Evolutionary conservation across 2,329 filamentous ascomycete genomes (phyloP).

Genomic region (Ceratocystis eucalypticola): DNA sequence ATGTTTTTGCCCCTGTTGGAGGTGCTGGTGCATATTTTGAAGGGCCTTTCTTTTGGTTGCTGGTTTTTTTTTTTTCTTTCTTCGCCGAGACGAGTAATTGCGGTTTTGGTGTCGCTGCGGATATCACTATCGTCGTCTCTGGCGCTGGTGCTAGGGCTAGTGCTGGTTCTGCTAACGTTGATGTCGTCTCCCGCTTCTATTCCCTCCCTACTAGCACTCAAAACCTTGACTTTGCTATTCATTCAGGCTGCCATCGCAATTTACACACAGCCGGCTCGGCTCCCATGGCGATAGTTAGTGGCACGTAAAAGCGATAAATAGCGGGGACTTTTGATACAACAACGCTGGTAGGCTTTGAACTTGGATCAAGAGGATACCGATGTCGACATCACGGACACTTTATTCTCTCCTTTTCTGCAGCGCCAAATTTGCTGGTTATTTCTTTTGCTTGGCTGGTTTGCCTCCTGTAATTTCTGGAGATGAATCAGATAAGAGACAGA

Average conservation of each 20-base stretch:
- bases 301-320: neutral
- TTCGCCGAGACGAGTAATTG: neutral
- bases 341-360: neutral
- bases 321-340: neutral
- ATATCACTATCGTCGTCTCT: neutral
- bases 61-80: neutral
- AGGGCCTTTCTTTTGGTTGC: neutral
- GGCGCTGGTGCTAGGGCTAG: neutral
- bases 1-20: slow-evolving; percentile 9
- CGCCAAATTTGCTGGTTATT: neutral
- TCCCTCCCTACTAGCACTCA: neutral
- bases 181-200: neutral
- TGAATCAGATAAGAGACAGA: neutral
- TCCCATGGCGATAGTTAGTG: neutral
- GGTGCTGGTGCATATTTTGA: neutral
- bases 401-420: neutral
- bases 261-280: neutral
- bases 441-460: neutral
- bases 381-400: neutral
- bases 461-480: neutral
- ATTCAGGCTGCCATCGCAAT: neutral
- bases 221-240: neutral
- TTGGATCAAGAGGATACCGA: slow-evolving; percentile 1
- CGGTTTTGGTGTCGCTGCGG: neutral
- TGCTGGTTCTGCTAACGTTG: neutral